Base-by-base conservation (phyloP, 345 rosid species). In the Firmiana major region DNA sequence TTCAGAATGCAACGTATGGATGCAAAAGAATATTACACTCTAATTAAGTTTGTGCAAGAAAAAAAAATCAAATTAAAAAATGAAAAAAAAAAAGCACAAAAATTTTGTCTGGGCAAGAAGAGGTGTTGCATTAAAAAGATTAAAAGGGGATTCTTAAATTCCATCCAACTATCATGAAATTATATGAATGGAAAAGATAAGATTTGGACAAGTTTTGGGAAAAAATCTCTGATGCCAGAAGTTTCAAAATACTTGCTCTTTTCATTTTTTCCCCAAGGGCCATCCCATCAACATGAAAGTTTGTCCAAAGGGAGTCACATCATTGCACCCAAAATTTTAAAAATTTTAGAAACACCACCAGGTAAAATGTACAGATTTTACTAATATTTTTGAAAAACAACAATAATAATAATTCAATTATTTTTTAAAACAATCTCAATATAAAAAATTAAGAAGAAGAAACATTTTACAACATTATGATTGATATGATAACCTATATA, bases 401-500 rank as follows among this genome's bases (percentile, higher is more conserved):
- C 4, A 38, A 36, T 36, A 36, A 38, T 38, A 38, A 38, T 3
- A 38, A 38, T 38, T 66, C 8, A 22, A 0, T 38, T 65, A n/a
- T 7, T 69, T 69, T 46, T 55, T 26, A 46, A 38, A 69, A 69
- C 22, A 0, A 22, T 46, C 73, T 19, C 11, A 40, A 13, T 3
- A 64, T 21, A 64, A 2, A 64, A 38, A 64, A 42, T 1, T 8
- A 16, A 31, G 34, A 62, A 43, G 11, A 71, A 58, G 26, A 58
- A 22, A 58, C 26, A 55, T 55, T 55, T 36, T 40, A 63, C 74
- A 77, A 26, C 51, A 67, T 59, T 24, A 67, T 63, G 76, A 77
- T 63, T 46, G 49, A 76, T 31, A 31, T 74, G 85, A 74, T 64
- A 58, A 42, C 16, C 65, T 57, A 46, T 71, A 54, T 22, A 24